Evolutionary conservation across 108 stramenopile genomes (phyloP).

Genomic region (Cyclostephanos tholiformis): DNA sequence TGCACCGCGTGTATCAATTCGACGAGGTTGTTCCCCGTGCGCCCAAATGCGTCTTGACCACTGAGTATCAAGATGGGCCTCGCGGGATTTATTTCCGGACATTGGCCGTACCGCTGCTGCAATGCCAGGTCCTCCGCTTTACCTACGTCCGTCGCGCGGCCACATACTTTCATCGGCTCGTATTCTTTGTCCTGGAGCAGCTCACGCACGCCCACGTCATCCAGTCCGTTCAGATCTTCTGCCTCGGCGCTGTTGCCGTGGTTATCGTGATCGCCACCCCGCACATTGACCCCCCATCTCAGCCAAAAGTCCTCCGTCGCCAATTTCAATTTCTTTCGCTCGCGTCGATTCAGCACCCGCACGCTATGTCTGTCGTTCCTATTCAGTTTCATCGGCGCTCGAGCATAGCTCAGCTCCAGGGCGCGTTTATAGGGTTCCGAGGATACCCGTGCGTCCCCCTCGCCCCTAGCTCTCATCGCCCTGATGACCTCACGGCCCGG

Average conservation of each 20-base stretch:
- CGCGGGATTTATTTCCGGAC: slow-evolving; percentile 1
- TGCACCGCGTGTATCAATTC: slow-evolving; percentile 23
- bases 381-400: background rate
- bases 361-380: background rate
- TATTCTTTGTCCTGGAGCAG: background rate
- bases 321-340: background rate
- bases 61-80: slow-evolving; percentile 11
- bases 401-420: background rate
- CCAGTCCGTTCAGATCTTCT: background rate
- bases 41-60: slow-evolving; percentile 8
- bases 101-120: slow-evolving; percentile 5
- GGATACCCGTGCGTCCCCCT: background rate
- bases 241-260: background rate
- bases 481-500: background rate
- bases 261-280: background rate
- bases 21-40: slow-evolving; percentile 30
- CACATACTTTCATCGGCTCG: slow-evolving; percentile 9
- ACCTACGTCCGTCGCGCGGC: slow-evolving; percentile 16
- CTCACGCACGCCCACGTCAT: background rate
- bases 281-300: background rate
- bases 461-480: background rate
- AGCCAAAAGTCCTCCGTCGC: background rate
- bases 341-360: background rate
- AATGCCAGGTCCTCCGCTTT: background rate
- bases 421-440: background rate